Base-by-base conservation (phyloP, 441 rosid species). In the Corymbia calophylla region DNA sequence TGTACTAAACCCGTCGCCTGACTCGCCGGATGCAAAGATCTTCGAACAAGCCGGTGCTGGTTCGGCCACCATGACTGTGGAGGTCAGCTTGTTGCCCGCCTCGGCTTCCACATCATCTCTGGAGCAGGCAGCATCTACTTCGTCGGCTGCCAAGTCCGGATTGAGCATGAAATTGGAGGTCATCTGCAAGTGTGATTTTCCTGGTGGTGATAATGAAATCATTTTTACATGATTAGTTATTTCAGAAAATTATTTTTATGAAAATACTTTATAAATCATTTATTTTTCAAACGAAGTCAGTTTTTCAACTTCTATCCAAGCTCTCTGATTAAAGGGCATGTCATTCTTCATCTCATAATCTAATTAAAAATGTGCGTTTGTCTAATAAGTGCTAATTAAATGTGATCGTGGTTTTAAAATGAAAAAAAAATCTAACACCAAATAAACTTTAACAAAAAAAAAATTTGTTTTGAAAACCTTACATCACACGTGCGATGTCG, bases 1-100 rank as follows among this genome's bases (percentile, higher is more conserved):
- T 60, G 29, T 92, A 49, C 31, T 91, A 90, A 93, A 94, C 32
- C 91, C 90, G 2, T 88, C 92, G 49, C 87, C 92, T 55, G 93
- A 92, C 82, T 92, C 94, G n/a, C 93, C 93, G 6, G 93, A 93
- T 25, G 93, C 93, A 81, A 93, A 92, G 94, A 92, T 94, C 31
- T 93, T 94, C 14, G 54, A 90, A 89, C 90, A 89, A 88, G 92
- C 92, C 70, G 90, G 87, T 89, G 68, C 91, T 58, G 94, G 90
- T 88, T 88, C 88, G 8, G 47, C 87, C 32, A 81, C 92, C 1
- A 58, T 85, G 10, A 62, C 9, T 31, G 1, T 14, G 70, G n/a
- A 62, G 1, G 70, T 15, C 4, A 9, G 25, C 29, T 68, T 6
- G 13, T 68, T 1, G 13, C 23, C 25, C 4, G 4, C 47, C 80